Percentiles rank a stretch among this genome's conserved stretches.
Conservation (phyloP, 768 basidiomycete genomes). For the Podaxis sp. region DNA sequence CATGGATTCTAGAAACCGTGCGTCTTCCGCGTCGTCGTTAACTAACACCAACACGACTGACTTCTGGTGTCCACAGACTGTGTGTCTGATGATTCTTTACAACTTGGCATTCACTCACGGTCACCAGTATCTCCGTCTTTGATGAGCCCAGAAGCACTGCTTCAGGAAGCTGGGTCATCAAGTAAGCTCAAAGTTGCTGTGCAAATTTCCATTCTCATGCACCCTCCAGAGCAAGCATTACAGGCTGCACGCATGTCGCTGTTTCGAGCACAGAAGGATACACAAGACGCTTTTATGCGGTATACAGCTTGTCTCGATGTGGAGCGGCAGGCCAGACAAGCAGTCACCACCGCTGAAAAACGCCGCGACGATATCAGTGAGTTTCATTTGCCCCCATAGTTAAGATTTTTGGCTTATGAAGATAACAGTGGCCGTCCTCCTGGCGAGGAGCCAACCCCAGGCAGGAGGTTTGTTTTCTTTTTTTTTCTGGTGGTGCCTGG, state of each 20-base stretch:
- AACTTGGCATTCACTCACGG: slow-evolving; percentile 29
- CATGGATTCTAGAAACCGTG: slow-evolving; percentile 35
- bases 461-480: slow-evolving; percentile 18
- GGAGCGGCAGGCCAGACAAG: slow-evolving; percentile 62
- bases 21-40: slow-evolving; percentile 6
- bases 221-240: slow-evolving; percentile 50
- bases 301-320: slow-evolving; percentile 68
- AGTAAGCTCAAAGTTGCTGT: slow-evolving; percentile 35
- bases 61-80: slow-evolving; percentile 21
- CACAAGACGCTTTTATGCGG: slow-evolving; percentile 65
- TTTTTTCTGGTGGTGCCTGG: slow-evolving; percentile 13
- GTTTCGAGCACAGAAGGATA: slow-evolving; percentile 64
- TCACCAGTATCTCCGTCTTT: slow-evolving; percentile 49
- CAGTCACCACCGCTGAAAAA: slow-evolving; percentile 60
- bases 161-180: slow-evolving; percentile 55
- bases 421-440: slow-evolving; percentile 38
- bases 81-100: slow-evolving; percentile 27
- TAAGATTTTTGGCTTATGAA: slow-evolving; percentile 14
- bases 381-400: slow-evolving; percentile 10
- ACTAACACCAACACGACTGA: not conserved
- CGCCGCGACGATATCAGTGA: slow-evolving; percentile 63
- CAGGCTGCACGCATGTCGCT: slow-evolving; percentile 57
- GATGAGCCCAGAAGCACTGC: slow-evolving; percentile 45
- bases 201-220: slow-evolving; percentile 13
- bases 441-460: slow-evolving; percentile 41